Percentiles rank a stretch among this genome's conserved stretches.
Evolutionary conservation across 257 asterid genomes (phyloP).

Genomic region (Solanum chilense): DNA sequence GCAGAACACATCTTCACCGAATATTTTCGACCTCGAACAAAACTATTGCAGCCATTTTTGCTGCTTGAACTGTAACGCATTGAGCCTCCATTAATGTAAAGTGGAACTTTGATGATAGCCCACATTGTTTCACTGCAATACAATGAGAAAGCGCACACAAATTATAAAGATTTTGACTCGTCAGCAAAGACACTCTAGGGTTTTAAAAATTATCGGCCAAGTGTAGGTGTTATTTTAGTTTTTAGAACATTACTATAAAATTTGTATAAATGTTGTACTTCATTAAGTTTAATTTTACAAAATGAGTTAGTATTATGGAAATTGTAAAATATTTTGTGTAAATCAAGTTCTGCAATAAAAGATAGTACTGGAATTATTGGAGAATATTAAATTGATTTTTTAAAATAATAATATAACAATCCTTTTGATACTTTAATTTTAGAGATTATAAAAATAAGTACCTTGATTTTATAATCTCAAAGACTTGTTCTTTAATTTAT

Average conservation of each 20-base stretch:
- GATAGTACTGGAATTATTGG: too few relatives aligned
- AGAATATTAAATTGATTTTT: neutral
- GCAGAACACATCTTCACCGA: conserved; percentile 16
- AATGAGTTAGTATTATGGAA: neutral
- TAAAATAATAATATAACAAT: too few relatives aligned
- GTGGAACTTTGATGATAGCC: conserved; percentile 19
- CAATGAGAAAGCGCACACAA: neutral
- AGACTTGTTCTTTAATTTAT: neutral
- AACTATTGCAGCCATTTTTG: neutral
- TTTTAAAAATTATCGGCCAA: neutral
- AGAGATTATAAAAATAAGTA: neutral
- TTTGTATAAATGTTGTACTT: too few relatives aligned
- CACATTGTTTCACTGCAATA: conserved; percentile 15
- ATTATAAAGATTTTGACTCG: neutral
- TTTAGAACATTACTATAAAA: neutral
- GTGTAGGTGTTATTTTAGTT: neutral
- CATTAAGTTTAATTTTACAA: too few relatives aligned
- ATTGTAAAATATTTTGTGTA: too few relatives aligned
- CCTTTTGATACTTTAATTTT: neutral
- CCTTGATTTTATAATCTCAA: too few relatives aligned
- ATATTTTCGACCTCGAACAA: conserved; percentile 7
- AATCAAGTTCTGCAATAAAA: neutral
- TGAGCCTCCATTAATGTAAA: conserved; percentile 2
- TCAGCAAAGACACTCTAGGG: neutral
- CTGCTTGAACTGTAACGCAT: conserved; percentile 5